phyloP scores from a whole-genome alignment of 768 basidiomycete species.

The Phlebiopsis flavidoalba region DNA sequence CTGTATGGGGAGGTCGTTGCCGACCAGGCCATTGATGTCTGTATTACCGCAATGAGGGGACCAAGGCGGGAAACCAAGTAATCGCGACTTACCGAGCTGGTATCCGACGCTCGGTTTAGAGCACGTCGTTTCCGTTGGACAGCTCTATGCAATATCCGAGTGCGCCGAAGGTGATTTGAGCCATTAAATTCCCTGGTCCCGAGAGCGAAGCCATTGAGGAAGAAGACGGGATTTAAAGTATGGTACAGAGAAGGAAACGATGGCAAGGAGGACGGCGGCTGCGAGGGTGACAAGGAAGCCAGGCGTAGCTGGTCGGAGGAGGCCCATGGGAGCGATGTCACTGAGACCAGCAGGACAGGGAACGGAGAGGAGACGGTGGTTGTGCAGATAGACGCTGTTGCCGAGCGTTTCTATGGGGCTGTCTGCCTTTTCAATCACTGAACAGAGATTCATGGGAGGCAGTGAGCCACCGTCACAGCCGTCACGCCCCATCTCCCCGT shows the following conservation, averaged over 20 bases:
- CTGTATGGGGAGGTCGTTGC: slow-evolving; percentile 55
- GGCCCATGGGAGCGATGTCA: slow-evolving; percentile 38
- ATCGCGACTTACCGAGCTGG: slow-evolving; percentile 56
- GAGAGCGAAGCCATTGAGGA: slow-evolving; percentile 73
- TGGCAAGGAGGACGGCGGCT: slow-evolving; percentile 74
- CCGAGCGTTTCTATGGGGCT: no score
- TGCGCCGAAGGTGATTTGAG: slow-evolving; percentile 77
- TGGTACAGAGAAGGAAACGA: slow-evolving; percentile 90
- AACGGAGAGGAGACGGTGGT: not conserved
- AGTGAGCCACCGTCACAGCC: slow-evolving; percentile 1
- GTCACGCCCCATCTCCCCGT: not conserved
- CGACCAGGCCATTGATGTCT: slow-evolving; percentile 84
- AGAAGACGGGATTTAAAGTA: slow-evolving; percentile 84
- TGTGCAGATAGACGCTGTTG: not conserved
- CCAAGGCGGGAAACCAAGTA: slow-evolving; percentile 21
- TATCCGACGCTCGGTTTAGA: slow-evolving; percentile 83
- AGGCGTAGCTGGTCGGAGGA: slow-evolving; percentile 82
- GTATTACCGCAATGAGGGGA: not conserved
- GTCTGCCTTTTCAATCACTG: not conserved
- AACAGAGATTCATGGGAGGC: not conserved
- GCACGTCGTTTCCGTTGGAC: slow-evolving; percentile 55
- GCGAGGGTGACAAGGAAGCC: slow-evolving; percentile 79
- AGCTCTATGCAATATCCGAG: slow-evolving; percentile 81
- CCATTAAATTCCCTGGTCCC: slow-evolving; percentile 44
- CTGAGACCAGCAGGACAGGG: slow-evolving; percentile 7